Conservation (phyloP, 2,329 filamentous ascomycete genomes). For the Ascosphaera apis region DNA sequence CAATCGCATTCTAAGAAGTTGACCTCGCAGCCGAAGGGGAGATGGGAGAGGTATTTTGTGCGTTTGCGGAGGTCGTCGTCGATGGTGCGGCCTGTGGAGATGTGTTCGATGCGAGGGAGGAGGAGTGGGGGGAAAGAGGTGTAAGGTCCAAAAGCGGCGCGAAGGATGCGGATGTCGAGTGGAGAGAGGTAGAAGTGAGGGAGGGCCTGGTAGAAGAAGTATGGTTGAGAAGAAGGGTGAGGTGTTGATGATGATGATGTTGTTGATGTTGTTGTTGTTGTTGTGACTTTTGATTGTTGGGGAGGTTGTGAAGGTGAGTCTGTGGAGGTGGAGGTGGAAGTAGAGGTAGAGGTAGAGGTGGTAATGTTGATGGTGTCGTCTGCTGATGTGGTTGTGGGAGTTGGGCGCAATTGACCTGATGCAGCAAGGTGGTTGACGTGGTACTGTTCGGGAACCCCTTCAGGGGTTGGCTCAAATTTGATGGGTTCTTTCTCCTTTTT, state of each 20-base stretch:
- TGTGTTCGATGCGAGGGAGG: conserved; percentile 66
- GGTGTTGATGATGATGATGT: no score
- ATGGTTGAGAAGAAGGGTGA: conserved; percentile 30
- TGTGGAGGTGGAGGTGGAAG: not conserved
- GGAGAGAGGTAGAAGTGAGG: conserved; percentile 78
- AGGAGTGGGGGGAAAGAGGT: conserved; percentile 64
- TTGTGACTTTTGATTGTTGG: conserved; percentile 10
- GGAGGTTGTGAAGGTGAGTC: conserved; percentile 3
- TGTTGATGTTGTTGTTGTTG: no score
- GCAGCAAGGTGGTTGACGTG: conserved; percentile 23
- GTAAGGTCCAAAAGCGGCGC: conserved; percentile 69
- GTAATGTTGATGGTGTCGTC: not conserved
- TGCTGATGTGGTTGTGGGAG: conserved; percentile 3
- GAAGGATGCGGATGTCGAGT: conserved; percentile 77
- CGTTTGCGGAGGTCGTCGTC: conserved; percentile 66
- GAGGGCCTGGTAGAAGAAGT: conserved; percentile 72
- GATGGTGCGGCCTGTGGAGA: conserved; percentile 68
- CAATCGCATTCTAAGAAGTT: conserved; percentile 86
- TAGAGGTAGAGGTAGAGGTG: not conserved
- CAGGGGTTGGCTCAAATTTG: conserved; percentile 23
- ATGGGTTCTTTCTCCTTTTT: no score
- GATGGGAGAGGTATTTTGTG: conserved; percentile 66
- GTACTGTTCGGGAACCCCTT: conserved; percentile 29
- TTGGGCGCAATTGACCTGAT: conserved; percentile 21
- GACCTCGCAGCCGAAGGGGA: conserved; percentile 78